Base-by-base conservation (phyloP, 140 eudicot genomes). In the Senecio squalidus region DNA sequence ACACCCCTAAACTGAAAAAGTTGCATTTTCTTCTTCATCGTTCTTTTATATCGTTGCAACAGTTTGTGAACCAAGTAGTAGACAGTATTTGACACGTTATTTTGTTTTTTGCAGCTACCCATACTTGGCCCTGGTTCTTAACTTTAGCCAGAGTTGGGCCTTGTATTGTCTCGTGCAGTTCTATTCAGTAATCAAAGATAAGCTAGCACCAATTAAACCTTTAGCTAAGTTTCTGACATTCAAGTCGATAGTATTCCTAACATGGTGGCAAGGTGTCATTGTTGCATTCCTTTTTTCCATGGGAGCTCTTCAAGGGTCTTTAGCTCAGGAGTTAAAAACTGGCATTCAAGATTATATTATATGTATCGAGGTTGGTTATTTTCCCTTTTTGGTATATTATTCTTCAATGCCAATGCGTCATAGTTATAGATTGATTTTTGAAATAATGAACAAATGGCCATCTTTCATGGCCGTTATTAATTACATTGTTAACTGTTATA, bases 211-310 rank as follows among this genome's bases (percentile, higher is more conserved):
- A 27, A 85, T 85, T 28, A 89, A 89, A 70, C 97, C 97, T 44
- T 78, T 89, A 80, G 95, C 97, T 61, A 89, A 89, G 74, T 89
- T 89, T 72, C 69, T 89, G 68, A 81, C 87, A 13, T 85, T 89
- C 69, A 89, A 89, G 81, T 89, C 97, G 38, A 85, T 89, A 67
- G 88, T 89, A 26, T 89, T 89, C 72, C 66, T 89, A 75, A 89
- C 97, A 45, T 89, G 97, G 97, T 89, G 97, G 97, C 97, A 89
- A 89, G 97, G 97, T 40, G 46, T 89, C 9, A 78, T 77, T 20
- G 84, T 89, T 38, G 95, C 95, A 0, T 85, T 89, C 68, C 94
- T 89, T 55, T 82, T 89, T 52, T 89, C 97, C 16, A 60, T 83
- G 70, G 97, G 97, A 58, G 85, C 86, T 34, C 81, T 89, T 16